Conservation (phyloP, 2,329 filamentous ascomycete species). For the Ascochyta viciae-villosae region DNA sequence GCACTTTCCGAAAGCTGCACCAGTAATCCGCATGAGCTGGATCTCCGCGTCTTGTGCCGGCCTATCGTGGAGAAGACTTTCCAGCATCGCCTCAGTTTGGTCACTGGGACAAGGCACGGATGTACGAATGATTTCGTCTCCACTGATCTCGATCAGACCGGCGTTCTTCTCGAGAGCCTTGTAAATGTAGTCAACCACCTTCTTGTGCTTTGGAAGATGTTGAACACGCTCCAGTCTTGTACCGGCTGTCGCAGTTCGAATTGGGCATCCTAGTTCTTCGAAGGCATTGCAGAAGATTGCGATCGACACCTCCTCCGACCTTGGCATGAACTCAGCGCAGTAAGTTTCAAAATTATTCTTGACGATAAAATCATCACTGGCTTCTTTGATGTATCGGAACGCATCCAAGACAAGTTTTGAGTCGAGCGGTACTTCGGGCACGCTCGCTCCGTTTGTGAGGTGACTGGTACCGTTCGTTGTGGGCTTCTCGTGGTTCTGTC, state of each 20-base stretch:
- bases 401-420: neutral
- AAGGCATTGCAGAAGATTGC: slow-evolving; percentile 39
- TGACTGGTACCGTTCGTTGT: no score
- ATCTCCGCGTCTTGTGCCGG: slow-evolving; percentile 27
- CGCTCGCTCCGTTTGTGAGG: no score
- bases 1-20: slow-evolving; percentile 42
- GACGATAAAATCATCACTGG: slow-evolving; percentile 5
- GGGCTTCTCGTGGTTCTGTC: no score
- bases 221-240: slow-evolving; percentile 17
- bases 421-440: neutral
- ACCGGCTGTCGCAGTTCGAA: slow-evolving; percentile 15
- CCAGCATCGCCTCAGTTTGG: no score
- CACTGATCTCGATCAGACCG: slow-evolving; percentile 10
- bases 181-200: slow-evolving; percentile 23
- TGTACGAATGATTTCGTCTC: slow-evolving; percentile 1
- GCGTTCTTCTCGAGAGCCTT: slow-evolving; percentile 17
- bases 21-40: slow-evolving; percentile 44
- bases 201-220: slow-evolving; percentile 8
- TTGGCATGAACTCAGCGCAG: slow-evolving; percentile 17
- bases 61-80: no score
- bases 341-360: neutral
- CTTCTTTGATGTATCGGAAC: neutral
- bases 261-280: slow-evolving; percentile 19
- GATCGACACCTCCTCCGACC: slow-evolving; percentile 28
- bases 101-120: neutral